A percentile compares a stretch with the other conserved stretches of the same genome.
Conservation (phyloP, 495 filamentous ascomycete species). For the Aspergillus asperescens region DNA sequence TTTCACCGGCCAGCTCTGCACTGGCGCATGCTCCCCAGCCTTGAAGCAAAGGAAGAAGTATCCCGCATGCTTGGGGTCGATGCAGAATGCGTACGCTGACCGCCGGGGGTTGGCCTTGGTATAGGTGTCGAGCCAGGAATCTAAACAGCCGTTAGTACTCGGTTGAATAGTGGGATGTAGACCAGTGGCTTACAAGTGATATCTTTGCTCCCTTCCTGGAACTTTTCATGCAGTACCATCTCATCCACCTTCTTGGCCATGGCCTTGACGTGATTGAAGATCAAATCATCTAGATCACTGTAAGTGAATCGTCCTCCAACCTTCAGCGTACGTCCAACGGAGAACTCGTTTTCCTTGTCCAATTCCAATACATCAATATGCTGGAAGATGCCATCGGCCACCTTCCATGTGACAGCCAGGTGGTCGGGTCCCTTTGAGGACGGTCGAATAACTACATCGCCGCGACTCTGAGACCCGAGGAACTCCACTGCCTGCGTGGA, state of each 20-base stretch:
- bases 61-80: conserved; percentile 83
- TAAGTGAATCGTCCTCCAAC: conserved; percentile 85
- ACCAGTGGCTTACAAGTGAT: conserved; percentile 68
- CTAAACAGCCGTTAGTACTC: conserved; percentile 46
- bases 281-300: conserved; percentile 93
- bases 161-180: not conserved
- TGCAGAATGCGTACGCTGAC: conserved; percentile 89
- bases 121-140: conserved; percentile 92
- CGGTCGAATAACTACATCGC: conserved; percentile 91
- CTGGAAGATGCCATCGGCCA: conserved; percentile 89
- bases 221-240: conserved; percentile 88
- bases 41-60: conserved; percentile 97
- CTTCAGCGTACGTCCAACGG: conserved; percentile 75
- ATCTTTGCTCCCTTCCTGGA: conserved; percentile 68
- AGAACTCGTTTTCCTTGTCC: conserved; percentile 94
- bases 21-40: conserved; percentile 63
- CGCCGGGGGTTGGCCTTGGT: conserved; percentile 92
- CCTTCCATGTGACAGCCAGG: conserved; percentile 95
- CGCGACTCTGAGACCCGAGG: conserved; percentile 72
- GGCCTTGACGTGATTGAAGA: conserved; percentile 92
- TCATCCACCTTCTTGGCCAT: conserved; percentile 98
- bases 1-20: conserved; percentile 81
- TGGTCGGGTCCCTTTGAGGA: conserved; percentile 93
- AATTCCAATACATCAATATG: conserved; percentile 96
- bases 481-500: conserved; percentile 90